Conservation (phyloP, 148 eudicot species). For the Rhododendron williamsianum region DNA sequence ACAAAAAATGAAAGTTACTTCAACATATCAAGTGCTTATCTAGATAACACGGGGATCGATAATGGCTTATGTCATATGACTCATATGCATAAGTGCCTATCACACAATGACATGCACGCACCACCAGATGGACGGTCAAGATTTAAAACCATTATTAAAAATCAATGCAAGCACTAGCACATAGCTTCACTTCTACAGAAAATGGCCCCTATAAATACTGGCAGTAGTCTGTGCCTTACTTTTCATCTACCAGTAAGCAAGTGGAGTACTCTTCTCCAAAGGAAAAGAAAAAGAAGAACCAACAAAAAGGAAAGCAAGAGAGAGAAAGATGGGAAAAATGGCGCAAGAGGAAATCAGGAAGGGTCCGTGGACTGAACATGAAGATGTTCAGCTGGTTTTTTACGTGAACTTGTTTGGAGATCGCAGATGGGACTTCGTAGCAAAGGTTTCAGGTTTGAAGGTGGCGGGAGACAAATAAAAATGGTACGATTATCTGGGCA, state of each 20-base stretch:
- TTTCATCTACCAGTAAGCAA: constrained; percentile 13
- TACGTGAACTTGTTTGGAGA: constrained; percentile 93
- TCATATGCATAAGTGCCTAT: constrained; percentile 31
- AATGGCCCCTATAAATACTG: constrained; percentile 25
- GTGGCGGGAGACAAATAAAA: constrained; percentile 90
- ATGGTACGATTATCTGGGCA: constrained; percentile 69
- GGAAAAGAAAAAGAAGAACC: background rate
- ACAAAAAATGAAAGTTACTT: constrained; percentile 27
- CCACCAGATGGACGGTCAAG: constrained; percentile 63
- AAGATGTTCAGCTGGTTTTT: constrained; percentile 75
- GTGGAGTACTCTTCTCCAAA: constrained; percentile 1
- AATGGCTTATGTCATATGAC: constrained; percentile 53
- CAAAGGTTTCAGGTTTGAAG: constrained; percentile 99
- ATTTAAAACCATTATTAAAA: constrained; percentile 34
- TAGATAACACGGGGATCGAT: constrained; percentile 19
- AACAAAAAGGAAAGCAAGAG: constrained; percentile 12
- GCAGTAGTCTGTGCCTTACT: constrained; percentile 3
- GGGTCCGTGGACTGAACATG: constrained; percentile 97
- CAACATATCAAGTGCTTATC: constrained; percentile 51
- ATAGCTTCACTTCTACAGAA: constrained; percentile 22
- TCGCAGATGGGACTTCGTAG: constrained; percentile 98
- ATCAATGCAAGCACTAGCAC: constrained; percentile 24
- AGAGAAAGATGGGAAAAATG: constrained; percentile 22
- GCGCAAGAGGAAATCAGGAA: constrained; percentile 56
- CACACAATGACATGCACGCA: constrained; percentile 26